Evolutionary conservation across 1,284 basidiomycete species (phyloP), one percentile per base, ranked within the genome.

Genomic region (Ustilago crameri): DNA sequence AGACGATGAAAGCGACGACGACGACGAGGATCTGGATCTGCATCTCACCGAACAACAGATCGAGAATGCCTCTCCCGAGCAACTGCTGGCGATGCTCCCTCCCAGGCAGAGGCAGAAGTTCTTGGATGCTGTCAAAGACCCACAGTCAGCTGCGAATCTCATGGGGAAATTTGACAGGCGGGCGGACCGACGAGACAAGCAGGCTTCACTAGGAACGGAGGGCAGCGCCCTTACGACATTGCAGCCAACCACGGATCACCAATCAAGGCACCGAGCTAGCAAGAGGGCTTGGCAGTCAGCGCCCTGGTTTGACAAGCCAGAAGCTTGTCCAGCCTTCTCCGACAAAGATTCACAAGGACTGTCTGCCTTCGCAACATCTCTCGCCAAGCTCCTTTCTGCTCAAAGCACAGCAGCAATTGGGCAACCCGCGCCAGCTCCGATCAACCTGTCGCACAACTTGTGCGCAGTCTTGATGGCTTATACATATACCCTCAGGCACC

Each of bases 401-500:
- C 12, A 17, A 32, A 42, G 30, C n/a, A 7, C 38, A 5, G 41
- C 17, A 7, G 9, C 47, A 14, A 30, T 43, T 7, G 17, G 15
- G 9, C 35, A 37, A 17, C 27, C 23, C 12, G 32, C 32, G 15
- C 42, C 38, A 3, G 24, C 42, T 15, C 38, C 44, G 1, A 48
- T 50, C 18, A 54, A 60, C 42, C 52, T 77, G 1, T 22, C 37
- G 3, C 70, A 73, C 66, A 77, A 77, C n/a, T 27, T 77, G 5
- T 55, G 62, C 18, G 53, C 68, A 9, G 60, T 65, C 3, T 42
- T 75, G 51, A 60, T 79, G 58, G 71, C 72, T 1, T 76, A 79
- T 22, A 42, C 71, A 0, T 79, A 74, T 45, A 48, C 59, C 2
- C 51, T 79, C 4, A 54, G 74, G 27, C 62, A 74, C 37, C 10